Conservation (phyloP, 2,329 filamentous ascomycete genomes). For the Aspergillus sp. region DNA sequence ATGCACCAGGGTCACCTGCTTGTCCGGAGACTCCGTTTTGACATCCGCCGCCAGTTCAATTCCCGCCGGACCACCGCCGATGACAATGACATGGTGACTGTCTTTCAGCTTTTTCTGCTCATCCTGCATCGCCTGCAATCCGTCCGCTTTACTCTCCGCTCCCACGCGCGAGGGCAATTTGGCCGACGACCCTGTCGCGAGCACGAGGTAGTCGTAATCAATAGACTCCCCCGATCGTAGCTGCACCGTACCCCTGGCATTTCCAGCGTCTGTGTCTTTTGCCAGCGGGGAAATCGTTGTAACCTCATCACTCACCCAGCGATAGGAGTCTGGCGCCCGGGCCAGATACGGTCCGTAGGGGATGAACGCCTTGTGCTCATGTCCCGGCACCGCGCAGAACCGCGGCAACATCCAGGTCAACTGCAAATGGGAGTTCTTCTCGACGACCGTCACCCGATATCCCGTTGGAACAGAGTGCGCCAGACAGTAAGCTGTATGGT, state of each 20-base stretch:
- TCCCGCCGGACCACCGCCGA: conserved; percentile 55
- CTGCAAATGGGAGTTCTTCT: conserved; percentile 54
- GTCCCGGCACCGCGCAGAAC: conserved; percentile 48
- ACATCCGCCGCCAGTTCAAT: conserved; percentile 55
- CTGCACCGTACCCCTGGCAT: conserved; percentile 19
- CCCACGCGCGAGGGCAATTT: conserved; percentile 44
- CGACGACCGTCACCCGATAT: conserved; percentile 49
- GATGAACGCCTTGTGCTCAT: conserved; percentile 54
- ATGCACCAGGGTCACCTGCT: conserved; percentile 51
- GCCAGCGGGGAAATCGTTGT: conserved; percentile 19
- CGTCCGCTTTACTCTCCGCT: conserved; percentile 36
- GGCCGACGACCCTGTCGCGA: conserved; percentile 49
- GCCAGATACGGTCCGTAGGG: conserved; percentile 45
- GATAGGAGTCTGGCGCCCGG: conserved; percentile 27
- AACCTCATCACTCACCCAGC: conserved; percentile 40
- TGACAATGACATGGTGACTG: conserved; percentile 41
- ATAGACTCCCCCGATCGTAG: conserved; percentile 41
- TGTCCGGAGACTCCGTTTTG: conserved; percentile 49
- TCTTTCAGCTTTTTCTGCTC: conserved; percentile 42
- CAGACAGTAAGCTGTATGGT: conserved; percentile 42
- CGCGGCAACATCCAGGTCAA: conserved; percentile 54
- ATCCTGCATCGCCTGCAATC: conserved; percentile 35
- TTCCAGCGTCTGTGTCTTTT: conserved; percentile 7
- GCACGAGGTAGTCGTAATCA: conserved; percentile 48
- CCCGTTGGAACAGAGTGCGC: conserved; percentile 42